phyloP scores from a whole-genome alignment of 2,329 filamentous ascomycete genomes.

The Ceratocystis cacaofunesta region DNA sequence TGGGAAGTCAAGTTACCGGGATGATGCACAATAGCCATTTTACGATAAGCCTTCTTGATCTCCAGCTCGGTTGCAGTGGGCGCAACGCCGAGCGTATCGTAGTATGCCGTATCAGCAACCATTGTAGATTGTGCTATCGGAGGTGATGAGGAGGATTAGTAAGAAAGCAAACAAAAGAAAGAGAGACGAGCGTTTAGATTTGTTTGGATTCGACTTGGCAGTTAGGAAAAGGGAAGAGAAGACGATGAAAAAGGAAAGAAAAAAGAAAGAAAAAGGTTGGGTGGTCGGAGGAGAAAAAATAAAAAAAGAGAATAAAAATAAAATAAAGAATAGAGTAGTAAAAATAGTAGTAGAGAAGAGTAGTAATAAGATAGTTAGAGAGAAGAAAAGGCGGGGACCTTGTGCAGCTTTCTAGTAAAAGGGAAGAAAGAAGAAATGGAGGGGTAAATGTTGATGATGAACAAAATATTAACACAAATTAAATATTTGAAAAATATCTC shows the following conservation, averaged over 20 bases:
- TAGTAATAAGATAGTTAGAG: neutral
- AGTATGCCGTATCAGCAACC: constrained; percentile 81
- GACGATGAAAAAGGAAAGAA: neutral
- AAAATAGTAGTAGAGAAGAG: too few species aligned
- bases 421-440: neutral
- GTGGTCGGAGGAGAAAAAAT: constrained; percentile 9
- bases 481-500: neutral
- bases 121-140: constrained; percentile 31
- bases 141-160: neutral
- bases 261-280: constrained; percentile 2
- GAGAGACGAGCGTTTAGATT: neutral
- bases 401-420: neutral
- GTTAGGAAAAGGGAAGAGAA: neutral
- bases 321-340: constrained; percentile 7
- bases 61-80: constrained; percentile 77
- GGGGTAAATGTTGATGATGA: neutral
- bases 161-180: neutral
- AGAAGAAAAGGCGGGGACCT: constrained; percentile 5
- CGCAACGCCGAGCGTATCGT: constrained; percentile 72
- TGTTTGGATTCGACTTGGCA: too few species aligned
- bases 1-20: constrained; percentile 43
- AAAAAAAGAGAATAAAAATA: constrained; percentile 15
- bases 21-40: constrained; percentile 85
- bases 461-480: neutral
- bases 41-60: constrained; percentile 95